Conservation (phyloP, 371 early-diverging fungal species). For the Lichtheimia ornata region DNA sequence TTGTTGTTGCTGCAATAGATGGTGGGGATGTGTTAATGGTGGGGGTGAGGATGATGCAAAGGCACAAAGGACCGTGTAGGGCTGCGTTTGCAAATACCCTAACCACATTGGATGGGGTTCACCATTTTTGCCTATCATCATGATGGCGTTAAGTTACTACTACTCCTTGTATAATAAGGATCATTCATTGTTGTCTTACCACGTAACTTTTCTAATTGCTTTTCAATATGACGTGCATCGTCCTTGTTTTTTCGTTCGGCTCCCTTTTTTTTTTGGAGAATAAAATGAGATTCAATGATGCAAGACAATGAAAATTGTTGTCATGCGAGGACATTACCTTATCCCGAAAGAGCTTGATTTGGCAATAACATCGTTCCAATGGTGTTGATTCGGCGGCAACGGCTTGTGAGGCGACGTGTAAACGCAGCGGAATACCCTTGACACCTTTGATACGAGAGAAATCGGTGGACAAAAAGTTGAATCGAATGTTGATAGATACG, state of each 20-base stretch:
- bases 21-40: background rate
- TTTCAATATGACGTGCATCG: conserved; percentile 60
- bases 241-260: conserved; percentile 68
- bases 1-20: conserved; percentile 10
- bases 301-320: background rate
- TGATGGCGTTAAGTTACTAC: no score
- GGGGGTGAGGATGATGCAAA: conserved; percentile 9
- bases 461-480: conserved; percentile 77
- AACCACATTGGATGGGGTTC: conserved; percentile 49
- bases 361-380: conserved; percentile 12
- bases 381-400: background rate
- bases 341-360: conserved; percentile 9
- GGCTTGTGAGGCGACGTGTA: conserved; percentile 40
- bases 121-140: conserved; percentile 29
- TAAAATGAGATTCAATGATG: background rate
- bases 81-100: conserved; percentile 34
- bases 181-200: no score
- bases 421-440: conserved; percentile 73
- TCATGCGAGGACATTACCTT: background rate
- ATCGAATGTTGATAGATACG: conserved; percentile 62
- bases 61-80: conserved; percentile 33
- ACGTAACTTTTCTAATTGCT: conserved; percentile 55
- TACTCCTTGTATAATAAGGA: no score
- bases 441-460: conserved; percentile 78
- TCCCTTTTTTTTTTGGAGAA: conserved; percentile 33